These are phyloP conservation scores for Phytophthora brassicae DNA, from an alignment of 352 stramenopile species.

Conservation along the genomic window DNA sequence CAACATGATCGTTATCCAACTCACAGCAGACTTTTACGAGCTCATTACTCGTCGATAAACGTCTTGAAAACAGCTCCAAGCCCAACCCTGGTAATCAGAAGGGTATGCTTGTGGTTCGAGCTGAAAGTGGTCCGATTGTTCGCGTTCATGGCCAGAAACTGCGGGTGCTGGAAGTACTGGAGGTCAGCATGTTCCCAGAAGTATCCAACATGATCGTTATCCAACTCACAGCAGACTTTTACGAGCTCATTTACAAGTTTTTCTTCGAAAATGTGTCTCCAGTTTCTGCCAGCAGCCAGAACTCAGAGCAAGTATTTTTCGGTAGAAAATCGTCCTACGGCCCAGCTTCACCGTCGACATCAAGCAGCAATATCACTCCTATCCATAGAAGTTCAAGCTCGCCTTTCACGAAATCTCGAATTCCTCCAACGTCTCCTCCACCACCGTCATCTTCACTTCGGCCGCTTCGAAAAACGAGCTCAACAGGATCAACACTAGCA, in stretches of 20 bases:
- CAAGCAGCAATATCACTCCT: slow-evolving; percentile 3
- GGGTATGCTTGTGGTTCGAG: slow-evolving; percentile 73
- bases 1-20: slow-evolving; percentile 86
- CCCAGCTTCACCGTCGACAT: slow-evolving; percentile 11
- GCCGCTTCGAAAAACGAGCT: slow-evolving; percentile 24
- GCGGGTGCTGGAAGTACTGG: slow-evolving; percentile 70
- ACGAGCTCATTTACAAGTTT: slow-evolving; percentile 84
- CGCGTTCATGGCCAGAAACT: slow-evolving; percentile 70
- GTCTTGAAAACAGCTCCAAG: slow-evolving; percentile 39
- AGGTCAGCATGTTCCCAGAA: slow-evolving; percentile 84
- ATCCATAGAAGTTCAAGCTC: slow-evolving; percentile 22
- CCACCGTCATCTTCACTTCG: slow-evolving; percentile 9
- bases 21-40: slow-evolving; percentile 81
- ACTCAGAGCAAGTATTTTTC: slow-evolving; percentile 63
- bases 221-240: slow-evolving; percentile 79
- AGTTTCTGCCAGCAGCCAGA: slow-evolving; percentile 25
- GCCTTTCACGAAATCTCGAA: slow-evolving; percentile 22
- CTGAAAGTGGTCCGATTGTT: slow-evolving; percentile 69
- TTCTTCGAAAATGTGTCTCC: slow-evolving; percentile 68
- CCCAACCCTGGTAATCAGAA: slow-evolving; percentile 48
- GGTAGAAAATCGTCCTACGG: slow-evolving; percentile 41
- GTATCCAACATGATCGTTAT: slow-evolving; percentile 86
- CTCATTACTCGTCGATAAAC: slow-evolving; percentile 78
- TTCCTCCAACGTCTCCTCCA: slow-evolving; percentile 4
- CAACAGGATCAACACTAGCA: slow-evolving; percentile 8